Base-by-base conservation (phyloP, 108 stramenopile genomes). In the Cyclotella sp. region DNA sequence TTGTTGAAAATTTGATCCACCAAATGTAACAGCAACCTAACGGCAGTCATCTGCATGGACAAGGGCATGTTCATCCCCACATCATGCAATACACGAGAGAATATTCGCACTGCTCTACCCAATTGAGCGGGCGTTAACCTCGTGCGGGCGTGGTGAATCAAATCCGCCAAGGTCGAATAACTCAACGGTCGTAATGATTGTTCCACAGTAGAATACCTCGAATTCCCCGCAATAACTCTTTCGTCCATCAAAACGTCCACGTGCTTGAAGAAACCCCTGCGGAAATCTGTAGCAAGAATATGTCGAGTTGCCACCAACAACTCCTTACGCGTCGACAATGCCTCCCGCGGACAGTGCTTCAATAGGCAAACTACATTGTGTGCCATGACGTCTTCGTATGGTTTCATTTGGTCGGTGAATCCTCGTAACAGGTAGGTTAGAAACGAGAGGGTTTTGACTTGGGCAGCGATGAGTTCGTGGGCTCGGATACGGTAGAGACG, bases 161-260 rank as follows among this genome's bases (percentile, higher is more conserved):
- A 82, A 84, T 97, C 97, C 15, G 94, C 96, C 21, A 98, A 83
- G 15, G 91, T 92, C 11, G 90, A 87, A 66, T 95, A 98, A n/a
- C 89, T 96, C 63, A 97, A 83, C 4, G 97, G 96, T 46, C 95
- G 68, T 27, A 98, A 60, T 1, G 84, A 78, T 58, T 88, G 91
- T n/a, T 89, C 91, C 40, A 82, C 46, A 28, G 27, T 27, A 19
- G 68, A 69, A 70, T 68, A 30, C 3, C 29, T 19, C 3, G 28
- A 16, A 39, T 60, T 78, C 29, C 92, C 93, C 55, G 87, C 77
- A 66, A 95, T 72, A 14, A 97, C 73, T 19, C 87, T 83, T 76
- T 98, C 98, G 57, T 98, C 95, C 49, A 99, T 79, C 44, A 99
- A 85, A 8, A 85, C 71, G 81, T 98, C 97, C 29, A 97, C 85